A percentile compares a stretch with the other conserved stretches of the same genome.
Evolutionary conservation across 108 stramenopile genomes (phyloP).

Genomic region (Nitzschia sp.): DNA sequence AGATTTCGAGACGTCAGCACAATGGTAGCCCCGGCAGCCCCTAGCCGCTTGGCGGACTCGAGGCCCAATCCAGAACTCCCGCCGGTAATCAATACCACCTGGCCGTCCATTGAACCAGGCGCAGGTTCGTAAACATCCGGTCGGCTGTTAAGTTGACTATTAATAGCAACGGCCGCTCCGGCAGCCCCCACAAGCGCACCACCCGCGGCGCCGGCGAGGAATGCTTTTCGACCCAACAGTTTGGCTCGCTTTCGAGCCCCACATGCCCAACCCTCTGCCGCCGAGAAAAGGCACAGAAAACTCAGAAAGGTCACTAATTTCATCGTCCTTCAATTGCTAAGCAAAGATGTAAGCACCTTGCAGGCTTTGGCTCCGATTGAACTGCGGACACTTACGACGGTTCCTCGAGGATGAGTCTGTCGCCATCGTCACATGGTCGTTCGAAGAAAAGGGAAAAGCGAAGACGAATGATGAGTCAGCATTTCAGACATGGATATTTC

Average conservation of each 20-base stretch:
- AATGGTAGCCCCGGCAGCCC: conserved; percentile 77
- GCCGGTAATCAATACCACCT: conserved; percentile 80
- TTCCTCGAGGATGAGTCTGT: too few species aligned
- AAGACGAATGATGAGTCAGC: too few species aligned
- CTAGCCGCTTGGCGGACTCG: conserved; percentile 79
- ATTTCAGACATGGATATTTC: too few species aligned
- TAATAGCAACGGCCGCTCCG: conserved; percentile 25
- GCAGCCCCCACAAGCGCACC: conserved; percentile 26
- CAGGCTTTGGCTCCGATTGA: too few species aligned
- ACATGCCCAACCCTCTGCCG: neutral
- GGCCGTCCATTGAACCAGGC: conserved; percentile 47
- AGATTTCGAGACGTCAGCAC: conserved; percentile 63
- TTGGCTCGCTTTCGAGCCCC: conserved; percentile 6
- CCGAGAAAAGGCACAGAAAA: neutral
- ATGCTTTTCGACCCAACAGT: conserved; percentile 20
- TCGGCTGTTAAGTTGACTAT: neutral
- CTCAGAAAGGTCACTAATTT: neutral
- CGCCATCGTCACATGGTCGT: too few species aligned
- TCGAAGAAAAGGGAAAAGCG: too few species aligned
- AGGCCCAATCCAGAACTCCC: conserved; percentile 78
- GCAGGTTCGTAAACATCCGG: conserved; percentile 21
- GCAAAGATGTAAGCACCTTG: too few species aligned
- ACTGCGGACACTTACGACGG: too few species aligned
- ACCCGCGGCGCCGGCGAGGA: conserved; percentile 23
- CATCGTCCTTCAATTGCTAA: too few species aligned